phyloP scores from a whole-genome alignment of 2,329 filamentous ascomycete genomes.

The Elsinoe ampelina region DNA sequence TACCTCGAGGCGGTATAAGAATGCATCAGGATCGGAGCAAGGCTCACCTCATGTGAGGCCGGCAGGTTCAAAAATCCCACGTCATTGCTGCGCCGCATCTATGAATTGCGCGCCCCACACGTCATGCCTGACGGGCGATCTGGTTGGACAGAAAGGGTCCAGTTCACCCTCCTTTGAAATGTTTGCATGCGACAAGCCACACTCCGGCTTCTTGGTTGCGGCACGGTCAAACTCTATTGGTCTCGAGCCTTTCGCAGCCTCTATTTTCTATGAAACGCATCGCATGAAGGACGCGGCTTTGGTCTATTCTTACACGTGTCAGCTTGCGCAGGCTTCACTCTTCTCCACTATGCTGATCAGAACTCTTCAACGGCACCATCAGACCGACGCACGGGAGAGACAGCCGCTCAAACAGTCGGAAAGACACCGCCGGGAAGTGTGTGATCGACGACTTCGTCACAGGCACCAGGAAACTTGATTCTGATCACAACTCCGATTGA shows the following conservation, averaged over 20 bases:
- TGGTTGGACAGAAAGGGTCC: background rate
- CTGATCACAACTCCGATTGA: background rate
- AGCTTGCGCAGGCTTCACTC: background rate
- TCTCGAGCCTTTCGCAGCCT: background rate
- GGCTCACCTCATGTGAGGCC: background rate
- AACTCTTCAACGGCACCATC: background rate
- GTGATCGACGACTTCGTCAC: conserved; percentile 6
- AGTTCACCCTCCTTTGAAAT: conserved; percentile 2
- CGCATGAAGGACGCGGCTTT: background rate
- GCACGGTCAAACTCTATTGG: background rate
- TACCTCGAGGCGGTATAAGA: conserved; percentile 1
- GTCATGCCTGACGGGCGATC: background rate
- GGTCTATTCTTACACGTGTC: background rate
- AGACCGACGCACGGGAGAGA: background rate
- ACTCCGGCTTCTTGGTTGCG: background rate
- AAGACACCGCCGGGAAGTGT: background rate
- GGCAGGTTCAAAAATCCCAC: background rate
- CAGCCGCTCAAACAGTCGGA: background rate
- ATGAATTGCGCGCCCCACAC: background rate
- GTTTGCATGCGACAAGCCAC: background rate
- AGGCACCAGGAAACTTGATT: conserved; percentile 10
- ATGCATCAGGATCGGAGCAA: conserved; percentile 7
- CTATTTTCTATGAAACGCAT: background rate
- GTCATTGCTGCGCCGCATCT: conserved; percentile 3
- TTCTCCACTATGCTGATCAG: background rate